phyloP scores from a whole-genome alignment of 2,329 filamentous ascomycete genomes.

The Diplodia corticola region DNA sequence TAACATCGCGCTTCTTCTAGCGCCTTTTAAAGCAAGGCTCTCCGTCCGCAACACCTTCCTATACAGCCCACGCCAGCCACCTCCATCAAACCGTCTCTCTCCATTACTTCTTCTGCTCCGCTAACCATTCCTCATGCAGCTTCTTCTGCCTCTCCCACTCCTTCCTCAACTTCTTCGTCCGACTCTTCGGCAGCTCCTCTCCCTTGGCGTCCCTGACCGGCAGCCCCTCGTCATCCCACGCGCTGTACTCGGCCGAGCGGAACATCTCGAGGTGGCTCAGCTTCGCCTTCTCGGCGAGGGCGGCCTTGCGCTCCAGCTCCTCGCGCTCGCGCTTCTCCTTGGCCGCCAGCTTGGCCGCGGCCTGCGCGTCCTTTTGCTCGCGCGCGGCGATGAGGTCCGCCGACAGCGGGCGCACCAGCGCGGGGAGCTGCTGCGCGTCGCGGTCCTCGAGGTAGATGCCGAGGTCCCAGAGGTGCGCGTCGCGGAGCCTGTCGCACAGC shows the following conservation, averaged over 20 bases:
- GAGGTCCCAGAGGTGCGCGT: constrained; percentile 76
- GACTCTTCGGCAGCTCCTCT: constrained; percentile 76
- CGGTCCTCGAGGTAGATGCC: constrained; percentile 89
- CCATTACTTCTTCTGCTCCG: neutral
- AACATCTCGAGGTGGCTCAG: constrained; percentile 62
- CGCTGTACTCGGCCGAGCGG: constrained; percentile 62
- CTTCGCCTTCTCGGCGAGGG: constrained; percentile 58
- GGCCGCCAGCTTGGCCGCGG: constrained; percentile 45
- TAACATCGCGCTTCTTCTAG: too few relatives aligned
- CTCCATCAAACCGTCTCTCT: neutral
- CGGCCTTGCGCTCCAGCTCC: constrained; percentile 55
- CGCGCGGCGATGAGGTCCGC: constrained; percentile 55
- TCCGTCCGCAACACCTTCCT: too few relatives aligned
- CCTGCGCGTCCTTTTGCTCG: constrained; percentile 54
- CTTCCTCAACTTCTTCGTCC: constrained; percentile 80
- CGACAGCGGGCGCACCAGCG: constrained; percentile 70
- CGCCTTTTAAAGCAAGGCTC: too few relatives aligned
- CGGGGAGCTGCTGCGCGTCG: constrained; percentile 58
- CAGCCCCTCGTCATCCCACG: constrained; percentile 80
- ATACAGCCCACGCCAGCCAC: too few relatives aligned
- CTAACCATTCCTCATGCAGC: constrained; percentile 64
- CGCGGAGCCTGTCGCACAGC: constrained; percentile 78
- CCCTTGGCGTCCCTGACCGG: constrained; percentile 77
- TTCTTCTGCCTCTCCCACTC: constrained; percentile 91
- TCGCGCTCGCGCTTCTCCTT: constrained; percentile 60